These are phyloP conservation scores for Corymbia calophylla DNA, from an alignment of 441 rosid genomes.

Conservation along the genomic window DNA sequence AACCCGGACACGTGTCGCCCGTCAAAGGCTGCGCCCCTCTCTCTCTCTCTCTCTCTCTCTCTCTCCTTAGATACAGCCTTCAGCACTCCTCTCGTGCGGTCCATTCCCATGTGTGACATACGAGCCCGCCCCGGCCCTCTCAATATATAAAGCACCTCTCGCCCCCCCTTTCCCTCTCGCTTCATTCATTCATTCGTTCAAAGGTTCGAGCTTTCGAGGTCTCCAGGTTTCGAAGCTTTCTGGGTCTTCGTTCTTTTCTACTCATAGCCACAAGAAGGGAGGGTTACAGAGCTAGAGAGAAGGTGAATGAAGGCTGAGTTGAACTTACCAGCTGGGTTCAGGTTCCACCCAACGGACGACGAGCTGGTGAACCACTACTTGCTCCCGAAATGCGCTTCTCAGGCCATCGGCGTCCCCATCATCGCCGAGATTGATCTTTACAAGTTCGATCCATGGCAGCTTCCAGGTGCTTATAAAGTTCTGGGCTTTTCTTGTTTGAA, in stretches of 20 bases:
- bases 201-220: background rate
- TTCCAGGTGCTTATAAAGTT: constrained; percentile 51
- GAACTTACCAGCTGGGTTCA: constrained; percentile 78
- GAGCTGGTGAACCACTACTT: constrained; percentile 85
- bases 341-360: constrained; percentile 94
- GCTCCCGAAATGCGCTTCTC: constrained; percentile 57
- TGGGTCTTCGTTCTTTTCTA: background rate
- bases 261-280: background rate
- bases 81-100: background rate
- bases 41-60: background rate
- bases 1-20: background rate
- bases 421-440: constrained; percentile 89
- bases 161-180: background rate
- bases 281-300: background rate
- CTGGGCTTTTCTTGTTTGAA: background rate
- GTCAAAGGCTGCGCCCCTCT: background rate
- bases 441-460: constrained; percentile 92
- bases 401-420: constrained; percentile 57
- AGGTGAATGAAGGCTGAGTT: constrained; percentile 38
- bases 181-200: background rate
- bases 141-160: background rate
- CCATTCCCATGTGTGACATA: background rate
- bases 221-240: too few relatives aligned
- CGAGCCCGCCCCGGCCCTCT: background rate
- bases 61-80: background rate